Evolutionary conservation across 441 rosid genomes (phyloP), one percentile per base, ranked within the genome.

Genomic region (Pelargonium citronellum): DNA sequence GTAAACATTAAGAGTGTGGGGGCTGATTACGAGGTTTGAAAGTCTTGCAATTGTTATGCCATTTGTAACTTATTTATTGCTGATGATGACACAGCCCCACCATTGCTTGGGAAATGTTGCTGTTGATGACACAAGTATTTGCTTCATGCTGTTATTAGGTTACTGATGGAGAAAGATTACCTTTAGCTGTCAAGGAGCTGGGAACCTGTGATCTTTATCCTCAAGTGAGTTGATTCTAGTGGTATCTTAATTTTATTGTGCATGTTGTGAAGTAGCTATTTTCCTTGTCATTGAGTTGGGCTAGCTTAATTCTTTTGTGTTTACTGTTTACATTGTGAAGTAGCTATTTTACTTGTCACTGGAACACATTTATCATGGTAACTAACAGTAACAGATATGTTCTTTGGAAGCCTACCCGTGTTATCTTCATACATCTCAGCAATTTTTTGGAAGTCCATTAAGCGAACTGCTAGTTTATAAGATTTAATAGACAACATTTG

Each of bases 201-300:
- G 99, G 98, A 51, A 92, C 93, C 63, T 91, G 98, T 79, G 99
- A 95, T 84, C 97, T 95, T 72, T 95, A 95, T 79, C 99, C 99
- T 66, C 99, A 95, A 83, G 99, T 95, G 77, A 87, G 89, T 85
- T 73, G 7, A 65, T 79, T 55, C 67, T 69, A 37, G 61, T 15
- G 27, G 43, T 44, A 39, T 60, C 78, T 55, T 67, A 53, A 55
- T 16, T 49, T 55, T 27, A 73, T 63, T 27, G 30, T 27, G 30
- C 2, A 27, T 0, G 30, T 27, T 27, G 2, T 27, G 30, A 27
- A 27, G 30, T 27, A 27, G 30, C 30, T 8, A 22, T 73, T 30
- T 53, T 66, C 30, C 39, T 17, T 43, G 49, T 51, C 19, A 37
- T 24, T 30, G 44, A 22, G 24, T 22, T 22, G 24, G 24, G 24